Percentiles rank a stretch among this genome's conserved stretches.
These are phyloP conservation scores for Jackrogersella minutella DNA, from an alignment of 495 filamentous ascomycete genomes.

Conservation along the genomic window DNA sequence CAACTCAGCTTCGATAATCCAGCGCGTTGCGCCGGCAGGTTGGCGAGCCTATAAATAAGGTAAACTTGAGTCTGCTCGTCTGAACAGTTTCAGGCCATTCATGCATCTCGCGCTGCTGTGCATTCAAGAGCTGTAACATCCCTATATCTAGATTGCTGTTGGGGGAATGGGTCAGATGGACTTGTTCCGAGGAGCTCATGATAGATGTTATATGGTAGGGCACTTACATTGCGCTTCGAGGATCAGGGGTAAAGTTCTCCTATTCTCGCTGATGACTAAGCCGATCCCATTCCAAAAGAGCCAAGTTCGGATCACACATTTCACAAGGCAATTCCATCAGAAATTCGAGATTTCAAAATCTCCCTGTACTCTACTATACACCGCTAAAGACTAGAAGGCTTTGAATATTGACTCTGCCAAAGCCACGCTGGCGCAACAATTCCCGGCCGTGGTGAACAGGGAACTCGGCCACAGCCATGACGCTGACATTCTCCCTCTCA, in stretches of 20 bases:
- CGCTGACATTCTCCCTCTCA: constrained; percentile 51
- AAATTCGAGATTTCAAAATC: too few species aligned
- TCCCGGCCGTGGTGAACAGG: constrained; percentile 65
- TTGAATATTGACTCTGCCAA: constrained; percentile 64
- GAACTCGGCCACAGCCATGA: constrained; percentile 70
- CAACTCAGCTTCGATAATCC: constrained; percentile 43
- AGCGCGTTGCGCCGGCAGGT: constrained; percentile 24
- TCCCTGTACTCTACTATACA: constrained; percentile 50
- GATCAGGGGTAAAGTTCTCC: too few species aligned
- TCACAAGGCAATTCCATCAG: too few species aligned
- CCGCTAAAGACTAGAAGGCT: constrained; percentile 67
- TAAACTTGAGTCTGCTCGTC: constrained; percentile 30
- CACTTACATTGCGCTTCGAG: too few species aligned
- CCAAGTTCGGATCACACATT: too few species aligned
- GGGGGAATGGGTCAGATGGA: too few species aligned
- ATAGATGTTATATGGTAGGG: too few species aligned
- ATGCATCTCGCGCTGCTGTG: constrained; percentile 33
- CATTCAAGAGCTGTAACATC: constrained; percentile 37
- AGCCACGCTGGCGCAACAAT: constrained; percentile 60
- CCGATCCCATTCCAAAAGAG: too few species aligned
- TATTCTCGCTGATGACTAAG: too few species aligned
- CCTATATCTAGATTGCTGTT: constrained; percentile 37
- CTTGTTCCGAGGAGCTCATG: too few species aligned
- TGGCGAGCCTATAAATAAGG: constrained; percentile 22
- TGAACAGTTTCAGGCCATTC: constrained; percentile 40